Base-by-base conservation (phyloP, 2,329 filamentous ascomycete genomes). In the Orbilia quercus region DNA sequence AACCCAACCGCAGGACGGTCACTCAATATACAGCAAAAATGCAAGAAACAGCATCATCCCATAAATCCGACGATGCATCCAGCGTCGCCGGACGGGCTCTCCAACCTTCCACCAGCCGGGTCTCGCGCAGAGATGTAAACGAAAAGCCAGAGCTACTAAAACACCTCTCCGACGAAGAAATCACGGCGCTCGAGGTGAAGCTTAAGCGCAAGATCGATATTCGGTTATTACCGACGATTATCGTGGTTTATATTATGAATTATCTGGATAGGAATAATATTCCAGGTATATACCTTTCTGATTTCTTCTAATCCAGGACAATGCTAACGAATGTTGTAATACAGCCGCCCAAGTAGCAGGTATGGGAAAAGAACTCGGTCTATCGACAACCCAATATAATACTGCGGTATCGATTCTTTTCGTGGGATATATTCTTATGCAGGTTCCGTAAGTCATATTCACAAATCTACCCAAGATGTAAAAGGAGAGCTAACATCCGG, bases 171-270 rank as follows among this genome's bases (percentile, higher is more conserved):
- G 80, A 82, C 0, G 85, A 84, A 42, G 84, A 86, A 70, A 85
- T 88, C 11, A 78, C 78, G 0, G 78, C 79, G 12, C 81, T 86
- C 0, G 89, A 91, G 78, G 82, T 81, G 67, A 84, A 82, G 36
- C 81, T 93, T 77, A 85, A 87, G 79, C 85, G 87, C 76, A 92
- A 91, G 81, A 87, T 92, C 62, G 90, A 92, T 78, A 77, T 84
- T 18, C 84, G 89, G 57, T 71, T 92, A 79, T 82, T 91, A 76
- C 89, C 89, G 0, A 88, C 88, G 80, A 82, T 92, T 66, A 86
- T 92, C 51, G 79, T 91, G 75, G 90, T 92, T 82, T 92, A 91
- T 78, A 90, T 92, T 79, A 84, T 90, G 82, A 91, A 92, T 81
- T 92, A 91, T 79, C 80, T 90, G 11, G 86, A 88, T 75, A 82